Evolutionary conservation across 176 grass and related monocot species (phyloP).

Genomic region (Zoysia japonica): DNA sequence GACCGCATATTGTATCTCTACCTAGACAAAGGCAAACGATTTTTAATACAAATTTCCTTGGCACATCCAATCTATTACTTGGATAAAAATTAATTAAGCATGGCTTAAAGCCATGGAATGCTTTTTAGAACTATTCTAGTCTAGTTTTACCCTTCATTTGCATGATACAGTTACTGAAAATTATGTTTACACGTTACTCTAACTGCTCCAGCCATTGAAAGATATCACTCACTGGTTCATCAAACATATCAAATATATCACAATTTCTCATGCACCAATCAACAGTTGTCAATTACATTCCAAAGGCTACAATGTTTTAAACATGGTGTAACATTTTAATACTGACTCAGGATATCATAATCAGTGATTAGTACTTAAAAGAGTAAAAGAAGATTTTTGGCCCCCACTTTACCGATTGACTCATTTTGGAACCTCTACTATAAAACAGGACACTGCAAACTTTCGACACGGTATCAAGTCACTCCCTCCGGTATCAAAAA

Average conservation of each 20-base stretch:
- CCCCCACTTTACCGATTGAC: not conserved
- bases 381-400: not conserved
- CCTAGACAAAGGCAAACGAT: not conserved
- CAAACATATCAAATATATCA: conserved; percentile 4
- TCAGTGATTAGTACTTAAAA: not conserved
- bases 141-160: conserved; percentile 5
- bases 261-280: not conserved
- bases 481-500: no score
- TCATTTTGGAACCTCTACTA: not conserved
- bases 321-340: no score
- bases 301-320: not conserved
- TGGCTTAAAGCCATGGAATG: not conserved
- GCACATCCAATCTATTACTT: not conserved
- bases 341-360: not conserved
- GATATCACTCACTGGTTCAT: not conserved
- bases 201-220: not conserved
- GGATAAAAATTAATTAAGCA: not conserved
- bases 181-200: not conserved
- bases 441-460: not conserved
- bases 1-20: not conserved
- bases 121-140: not conserved
- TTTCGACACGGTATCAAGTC: not conserved
- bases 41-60: not conserved
- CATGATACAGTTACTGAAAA: not conserved
- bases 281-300: not conserved